phyloP scores from a whole-genome alignment of 768 basidiomycete genomes.

The Sporobolomyces roseus region DNA sequence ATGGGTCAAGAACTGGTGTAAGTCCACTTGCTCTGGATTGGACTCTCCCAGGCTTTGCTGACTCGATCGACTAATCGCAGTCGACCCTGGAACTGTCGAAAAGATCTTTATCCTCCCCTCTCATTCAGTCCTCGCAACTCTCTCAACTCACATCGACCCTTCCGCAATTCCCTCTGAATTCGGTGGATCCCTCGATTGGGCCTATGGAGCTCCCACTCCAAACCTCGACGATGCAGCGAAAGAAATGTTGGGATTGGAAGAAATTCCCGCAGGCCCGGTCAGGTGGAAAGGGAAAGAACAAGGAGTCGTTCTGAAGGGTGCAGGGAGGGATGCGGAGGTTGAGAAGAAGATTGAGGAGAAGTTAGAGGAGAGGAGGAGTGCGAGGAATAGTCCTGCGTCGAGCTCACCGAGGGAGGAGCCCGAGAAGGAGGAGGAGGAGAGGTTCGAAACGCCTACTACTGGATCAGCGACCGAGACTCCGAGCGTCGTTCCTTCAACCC shows the following conservation, averaged over 20 bases:
- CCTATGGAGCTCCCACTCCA: slow-evolving; percentile 59
- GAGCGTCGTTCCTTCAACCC: no score
- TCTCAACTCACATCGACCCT: slow-evolving; percentile 56
- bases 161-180: slow-evolving; percentile 63
- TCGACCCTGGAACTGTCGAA: slow-evolving; percentile 41
- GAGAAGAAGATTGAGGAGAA: background rate
- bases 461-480: no score
- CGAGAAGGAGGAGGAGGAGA: no score
- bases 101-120: slow-evolving; percentile 66
- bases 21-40: background rate
- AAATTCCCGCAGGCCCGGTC: slow-evolving; percentile 21
- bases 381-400: background rate
- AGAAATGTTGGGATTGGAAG: slow-evolving; percentile 17
- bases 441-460: no score
- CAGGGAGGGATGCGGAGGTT: background rate
- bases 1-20: slow-evolving; percentile 61
- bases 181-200: slow-evolving; percentile 71
- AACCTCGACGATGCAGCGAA: slow-evolving; percentile 56
- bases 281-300: slow-evolving; percentile 16
- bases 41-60: background rate
- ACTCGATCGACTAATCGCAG: background rate
- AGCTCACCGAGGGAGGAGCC: no score
- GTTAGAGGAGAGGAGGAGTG: slow-evolving; percentile 1
- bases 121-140: slow-evolving; percentile 42
- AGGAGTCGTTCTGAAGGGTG: background rate